A percentile compares a stretch with the other conserved stretches of the same genome.
phyloP scores from a whole-genome alignment of 202 grass and related monocot genomes.

The Panicum virgatum region DNA sequence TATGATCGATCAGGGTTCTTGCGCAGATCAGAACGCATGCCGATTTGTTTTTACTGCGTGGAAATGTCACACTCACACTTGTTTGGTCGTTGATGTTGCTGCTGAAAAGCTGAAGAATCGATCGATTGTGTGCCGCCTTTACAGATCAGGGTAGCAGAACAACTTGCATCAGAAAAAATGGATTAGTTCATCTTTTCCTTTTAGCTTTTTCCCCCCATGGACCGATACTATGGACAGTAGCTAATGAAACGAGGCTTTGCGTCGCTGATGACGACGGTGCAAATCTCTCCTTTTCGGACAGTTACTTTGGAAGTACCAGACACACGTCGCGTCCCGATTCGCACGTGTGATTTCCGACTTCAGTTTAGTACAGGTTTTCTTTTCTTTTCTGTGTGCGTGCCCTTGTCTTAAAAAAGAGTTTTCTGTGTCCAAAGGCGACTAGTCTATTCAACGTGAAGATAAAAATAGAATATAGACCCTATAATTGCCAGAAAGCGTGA shows the following conservation, averaged over 20 bases:
- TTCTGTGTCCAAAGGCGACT: neutral
- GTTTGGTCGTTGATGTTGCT: neutral
- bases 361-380: neutral
- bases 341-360: neutral
- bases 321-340: neutral
- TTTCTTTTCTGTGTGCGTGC: neutral
- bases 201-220: neutral
- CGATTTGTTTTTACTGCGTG: neutral
- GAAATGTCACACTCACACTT: neutral
- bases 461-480: neutral
- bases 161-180: slow-evolving; percentile 9
- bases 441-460: neutral
- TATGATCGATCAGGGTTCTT: neutral
- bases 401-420: no score
- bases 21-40: neutral
- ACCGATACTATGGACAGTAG: neutral
- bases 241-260: neutral
- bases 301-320: neutral
- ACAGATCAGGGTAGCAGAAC: slow-evolving; percentile 25
- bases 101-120: neutral
- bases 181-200: neutral
- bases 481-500: no score
- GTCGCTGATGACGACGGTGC: neutral
- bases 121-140: slow-evolving; percentile 35
- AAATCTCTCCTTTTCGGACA: neutral